Percentiles rank a stretch among this genome's conserved stretches.
Evolutionary conservation across 2,329 filamentous ascomycete species (phyloP).

Genomic region (Neospermospora avenae): DNA sequence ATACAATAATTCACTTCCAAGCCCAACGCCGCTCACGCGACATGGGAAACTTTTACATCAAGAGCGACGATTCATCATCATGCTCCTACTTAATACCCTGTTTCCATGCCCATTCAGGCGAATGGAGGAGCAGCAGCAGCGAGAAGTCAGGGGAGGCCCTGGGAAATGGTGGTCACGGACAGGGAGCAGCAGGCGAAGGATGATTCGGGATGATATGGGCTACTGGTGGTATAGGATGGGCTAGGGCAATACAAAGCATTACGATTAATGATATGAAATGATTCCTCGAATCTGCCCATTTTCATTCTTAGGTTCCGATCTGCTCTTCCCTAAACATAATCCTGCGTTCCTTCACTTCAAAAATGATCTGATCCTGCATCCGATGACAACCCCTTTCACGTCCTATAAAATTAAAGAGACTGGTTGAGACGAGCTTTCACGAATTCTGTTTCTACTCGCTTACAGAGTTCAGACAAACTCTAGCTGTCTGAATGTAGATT

Average conservation of each 20-base stretch:
- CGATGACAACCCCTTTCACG: neutral
- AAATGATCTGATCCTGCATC: neutral
- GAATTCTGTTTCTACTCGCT: neutral
- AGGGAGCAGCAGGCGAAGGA: neutral
- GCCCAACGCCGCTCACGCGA: neutral
- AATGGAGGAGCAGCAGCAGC: neutral
- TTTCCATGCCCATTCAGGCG: neutral
- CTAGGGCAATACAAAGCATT: neutral
- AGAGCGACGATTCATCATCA: neutral
- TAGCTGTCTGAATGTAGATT: neutral
- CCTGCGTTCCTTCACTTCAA: too few relatives aligned
- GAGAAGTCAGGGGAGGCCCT: neutral
- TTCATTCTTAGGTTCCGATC: too few relatives aligned
- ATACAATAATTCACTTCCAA: conserved; percentile 7
- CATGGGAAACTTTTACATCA: neutral
- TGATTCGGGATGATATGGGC: neutral
- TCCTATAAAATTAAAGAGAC: too few relatives aligned
- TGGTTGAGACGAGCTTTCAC: neutral
- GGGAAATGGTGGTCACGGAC: neutral
- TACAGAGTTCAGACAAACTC: neutral
- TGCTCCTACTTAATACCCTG: neutral
- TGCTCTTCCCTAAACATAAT: too few relatives aligned
- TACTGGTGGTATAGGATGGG: neutral
- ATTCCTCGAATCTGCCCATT: neutral
- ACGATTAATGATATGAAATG: conserved; percentile 5